phyloP scores from a whole-genome alignment of 331 rosid species.

The Spiraea crenata region DNA sequence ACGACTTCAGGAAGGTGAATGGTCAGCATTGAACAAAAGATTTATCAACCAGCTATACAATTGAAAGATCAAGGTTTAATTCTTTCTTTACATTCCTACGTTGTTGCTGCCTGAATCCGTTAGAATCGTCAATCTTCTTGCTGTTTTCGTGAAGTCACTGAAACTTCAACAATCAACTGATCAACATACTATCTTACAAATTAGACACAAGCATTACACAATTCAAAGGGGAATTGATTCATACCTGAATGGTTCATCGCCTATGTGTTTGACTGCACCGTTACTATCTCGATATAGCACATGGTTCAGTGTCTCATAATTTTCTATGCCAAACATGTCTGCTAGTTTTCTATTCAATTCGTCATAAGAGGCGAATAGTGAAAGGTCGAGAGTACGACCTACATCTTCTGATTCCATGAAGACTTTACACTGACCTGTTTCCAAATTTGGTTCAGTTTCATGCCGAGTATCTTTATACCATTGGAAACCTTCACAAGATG shows the following conservation, averaged over 20 bases:
- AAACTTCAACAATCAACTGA: conserved; percentile 28
- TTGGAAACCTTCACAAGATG: conserved; percentile 49
- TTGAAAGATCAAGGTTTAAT: conserved; percentile 31
- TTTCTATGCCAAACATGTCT: conserved; percentile 74
- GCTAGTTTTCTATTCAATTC: conserved; percentile 60
- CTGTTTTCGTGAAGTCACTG: conserved; percentile 73
- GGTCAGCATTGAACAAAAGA: conserved; percentile 43
- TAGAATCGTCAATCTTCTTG: conserved; percentile 75
- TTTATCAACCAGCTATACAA: conserved; percentile 62
- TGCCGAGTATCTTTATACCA: conserved; percentile 47
- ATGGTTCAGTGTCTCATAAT: conserved; percentile 52
- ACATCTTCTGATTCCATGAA: conserved; percentile 71
- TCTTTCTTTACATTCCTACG: conserved; percentile 50
- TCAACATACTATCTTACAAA: conserved; percentile 5
- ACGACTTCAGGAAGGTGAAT: conserved; percentile 26
- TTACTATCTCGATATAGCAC: conserved; percentile 58
- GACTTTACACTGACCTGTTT: conserved; percentile 72
- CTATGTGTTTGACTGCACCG: conserved; percentile 66
- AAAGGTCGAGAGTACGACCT: conserved; percentile 73
- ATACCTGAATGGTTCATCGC: conserved; percentile 77
- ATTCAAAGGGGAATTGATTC: conserved; percentile 11
- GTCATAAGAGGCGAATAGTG: conserved; percentile 56
- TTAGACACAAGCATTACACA: neutral
- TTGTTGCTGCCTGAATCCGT: conserved; percentile 74
- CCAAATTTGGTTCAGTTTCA: conserved; percentile 50